Conservation (phyloP, 1,284 basidiomycete species). For the Laetiporus sulphureus region DNA sequence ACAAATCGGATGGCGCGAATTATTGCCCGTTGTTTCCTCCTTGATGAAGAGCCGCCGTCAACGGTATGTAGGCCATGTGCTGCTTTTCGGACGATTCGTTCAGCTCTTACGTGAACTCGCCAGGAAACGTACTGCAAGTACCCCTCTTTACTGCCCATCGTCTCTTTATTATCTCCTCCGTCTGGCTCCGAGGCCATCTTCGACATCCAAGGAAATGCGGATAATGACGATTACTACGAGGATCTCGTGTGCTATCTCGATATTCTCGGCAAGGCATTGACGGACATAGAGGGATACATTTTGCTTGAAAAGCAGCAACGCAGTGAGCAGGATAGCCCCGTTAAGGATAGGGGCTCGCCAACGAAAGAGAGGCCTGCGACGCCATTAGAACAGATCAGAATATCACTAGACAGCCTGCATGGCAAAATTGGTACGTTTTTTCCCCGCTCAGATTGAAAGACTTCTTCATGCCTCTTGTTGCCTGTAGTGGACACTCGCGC, state of each 20-base stretch:
- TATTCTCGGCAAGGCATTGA: conserved; percentile 49
- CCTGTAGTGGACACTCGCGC: conserved; percentile 60
- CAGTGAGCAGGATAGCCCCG: conserved; percentile 9
- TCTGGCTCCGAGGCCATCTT: conserved; percentile 29
- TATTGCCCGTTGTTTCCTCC: conserved; percentile 37
- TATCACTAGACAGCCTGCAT: conserved; percentile 44
- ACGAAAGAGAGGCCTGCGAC: conserved; percentile 27
- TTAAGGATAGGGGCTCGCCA: neutral
- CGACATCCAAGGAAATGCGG: conserved; percentile 32
- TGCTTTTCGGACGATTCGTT: neutral
- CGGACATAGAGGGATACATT: conserved; percentile 51
- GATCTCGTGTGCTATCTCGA: conserved; percentile 45
- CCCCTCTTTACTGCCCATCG: conserved; percentile 17
- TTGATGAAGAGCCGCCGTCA: conserved; percentile 11
- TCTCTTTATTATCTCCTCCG: conserved; percentile 30
- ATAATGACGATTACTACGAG: conserved; percentile 54
- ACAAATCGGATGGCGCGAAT: conserved; percentile 48
- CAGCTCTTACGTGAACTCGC: neutral
- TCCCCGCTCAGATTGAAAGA: too few species aligned
- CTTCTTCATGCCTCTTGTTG: too few species aligned
- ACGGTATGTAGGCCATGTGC: conserved; percentile 6
- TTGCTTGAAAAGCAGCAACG: conserved; percentile 37
- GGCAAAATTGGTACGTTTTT: conserved; percentile 58
- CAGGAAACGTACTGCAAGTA: conserved; percentile 12
- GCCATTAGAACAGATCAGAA: conserved; percentile 40